Evolutionary conservation across 202 grass and related monocot species (phyloP).

Genomic region (Saccharum hybrid): DNA sequence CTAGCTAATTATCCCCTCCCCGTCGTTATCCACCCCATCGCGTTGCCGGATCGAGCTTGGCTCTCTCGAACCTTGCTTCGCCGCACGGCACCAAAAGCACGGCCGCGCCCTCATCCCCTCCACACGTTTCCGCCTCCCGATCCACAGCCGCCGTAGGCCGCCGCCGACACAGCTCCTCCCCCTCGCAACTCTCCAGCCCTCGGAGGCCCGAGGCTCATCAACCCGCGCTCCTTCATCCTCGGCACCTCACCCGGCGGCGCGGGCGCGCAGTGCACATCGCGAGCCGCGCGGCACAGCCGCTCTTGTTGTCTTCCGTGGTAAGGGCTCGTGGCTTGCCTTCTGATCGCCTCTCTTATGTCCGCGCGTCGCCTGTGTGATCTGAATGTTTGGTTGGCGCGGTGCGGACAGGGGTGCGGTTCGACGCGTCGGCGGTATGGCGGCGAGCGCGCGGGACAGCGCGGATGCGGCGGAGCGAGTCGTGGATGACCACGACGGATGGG

Average conservation of each 20-base stretch:
- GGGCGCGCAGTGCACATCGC: not conserved
- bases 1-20: slow-evolving; percentile 36
- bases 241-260: not conserved
- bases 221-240: not conserved
- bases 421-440: slow-evolving; percentile 35
- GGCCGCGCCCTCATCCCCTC: slow-evolving; percentile 28
- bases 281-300: not conserved
- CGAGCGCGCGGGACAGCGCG: slow-evolving; percentile 29
- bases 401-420: slow-evolving; percentile 22
- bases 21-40: slow-evolving; percentile 11
- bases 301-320: not conserved
- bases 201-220: not conserved
- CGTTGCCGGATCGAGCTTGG: slow-evolving; percentile 40
- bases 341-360: not conserved
- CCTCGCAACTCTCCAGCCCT: not conserved
- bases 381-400: slow-evolving; percentile 6
- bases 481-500: slow-evolving; percentile 24
- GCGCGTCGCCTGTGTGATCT: slow-evolving; percentile 16
- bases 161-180: slow-evolving; percentile 2
- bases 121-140: slow-evolving; percentile 53
- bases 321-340: not conserved
- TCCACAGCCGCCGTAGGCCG: slow-evolving; percentile 11
- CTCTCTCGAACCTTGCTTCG: slow-evolving; percentile 47
- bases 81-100: slow-evolving; percentile 47
- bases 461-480: slow-evolving; percentile 11